Base-by-base conservation (phyloP, 202 grass and related monocot species). In the Setaria viridis region DNA sequence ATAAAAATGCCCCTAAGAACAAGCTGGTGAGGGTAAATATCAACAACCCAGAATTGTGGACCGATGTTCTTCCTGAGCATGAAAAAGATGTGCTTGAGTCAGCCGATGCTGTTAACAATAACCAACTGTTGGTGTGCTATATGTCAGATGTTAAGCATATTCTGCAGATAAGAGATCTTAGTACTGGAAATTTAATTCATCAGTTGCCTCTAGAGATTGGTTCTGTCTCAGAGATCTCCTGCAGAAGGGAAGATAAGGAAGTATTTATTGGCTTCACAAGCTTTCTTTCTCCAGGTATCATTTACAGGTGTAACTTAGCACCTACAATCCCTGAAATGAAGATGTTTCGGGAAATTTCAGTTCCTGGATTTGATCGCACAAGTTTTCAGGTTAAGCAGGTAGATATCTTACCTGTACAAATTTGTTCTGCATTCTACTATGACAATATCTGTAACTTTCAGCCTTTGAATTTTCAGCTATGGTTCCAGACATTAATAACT, bases 141-240 rank as follows among this genome's bases (percentile, higher is more conserved):
- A 91, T 98, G 88, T 94, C 90, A 86, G 93, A 98, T 91, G 93
- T 95, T 39, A 98, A 98, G 76, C 85, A 95, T 77, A 74, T 92
- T 74, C 70, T 98, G 68, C 93, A 98, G 85, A 85, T 98, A 84
- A 91, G 96, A 76, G 91, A 95, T 66, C 85, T 95, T 86, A 78
- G 74, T 62, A 94, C 96, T 58, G 96, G 93, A 72, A 80, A 69
- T 19, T 90, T 95, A 37, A 84, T 98, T 71, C 83, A 95, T 85
- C 82, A 84, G 82, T 87, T 98, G 62, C 91, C 93, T 71, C 58
- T 98, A 73, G 93, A 98, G 81, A 93, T 98, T 75, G 96, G 96
- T 83, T 68, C 85, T 82, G 88, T 98, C 80, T 98, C 78, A 80
- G 93, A 91, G 75, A 88, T 95, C 72, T 88, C 89, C 46, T 89